Evolutionary conservation across 2,329 filamentous ascomycete species (phyloP), one percentile per base, ranked within the genome.

Genomic region (Trichoderma aggressivum): DNA sequence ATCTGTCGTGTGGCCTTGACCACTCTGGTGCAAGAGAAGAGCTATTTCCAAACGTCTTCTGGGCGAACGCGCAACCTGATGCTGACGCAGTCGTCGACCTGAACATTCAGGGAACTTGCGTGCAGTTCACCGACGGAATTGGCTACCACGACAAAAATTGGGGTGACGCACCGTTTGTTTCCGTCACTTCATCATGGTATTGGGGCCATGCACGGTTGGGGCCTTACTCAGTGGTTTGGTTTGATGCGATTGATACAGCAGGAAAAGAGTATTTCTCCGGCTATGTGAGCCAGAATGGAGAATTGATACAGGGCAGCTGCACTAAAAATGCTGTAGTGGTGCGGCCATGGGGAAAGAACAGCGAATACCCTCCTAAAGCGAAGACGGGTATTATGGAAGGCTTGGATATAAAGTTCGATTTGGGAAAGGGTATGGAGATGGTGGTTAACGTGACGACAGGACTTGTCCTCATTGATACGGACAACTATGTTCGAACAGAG

Each of bases 111-210:
- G 61, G n/a, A 11, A 50, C 36, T 21, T 16, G 8, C 24, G 26
- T 64, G n/a, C 18, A 28, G 3, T 64, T 64, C 11, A 24, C 61
- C 32, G 36, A 39, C 36, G 83, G 83, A 1, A 66, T 77, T 1
- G 84, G 79, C 2, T 85, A 85, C 73, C 83, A 85, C 73, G 84
- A 85, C 72, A 85, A 84, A 82, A 85, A 85, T 73, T 85, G 83
- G 83, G 79, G 79, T 5, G 76, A 81, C 70, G 72, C 72, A 32
- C 79, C 82, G 1, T 82, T 85, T 68, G 34, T 69, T 12, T 68
- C 75, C 5, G 77, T 74, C 18, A 74, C 81, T 10, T 69, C 72
- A 36, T 80, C 77, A 36, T 84, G 82, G 80, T 83, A 84, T 74
- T 84, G 82, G 82, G 83, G 84, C n/a, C 84, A 84, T 70, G 82